Evolutionary conservation across 192 early-diverging fungal genomes (phyloP).

Genomic region (Umbelopsis sp.): DNA sequence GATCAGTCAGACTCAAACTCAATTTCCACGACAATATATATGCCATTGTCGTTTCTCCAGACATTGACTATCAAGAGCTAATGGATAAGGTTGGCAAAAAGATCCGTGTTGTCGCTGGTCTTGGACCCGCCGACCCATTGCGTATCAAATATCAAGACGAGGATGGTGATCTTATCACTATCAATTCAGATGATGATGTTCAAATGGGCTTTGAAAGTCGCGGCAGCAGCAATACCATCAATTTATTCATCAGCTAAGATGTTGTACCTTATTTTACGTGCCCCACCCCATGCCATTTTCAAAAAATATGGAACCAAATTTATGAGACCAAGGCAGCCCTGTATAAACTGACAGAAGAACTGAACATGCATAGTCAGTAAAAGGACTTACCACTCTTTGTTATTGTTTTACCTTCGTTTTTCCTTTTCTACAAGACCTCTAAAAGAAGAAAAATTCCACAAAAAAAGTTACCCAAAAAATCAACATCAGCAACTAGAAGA

Average conservation of each 20-base stretch:
- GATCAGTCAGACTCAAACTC: slow-evolving; percentile 78
- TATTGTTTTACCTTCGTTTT: too few relatives aligned
- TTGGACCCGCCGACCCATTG: slow-evolving; percentile 56
- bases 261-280: background rate
- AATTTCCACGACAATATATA: slow-evolving; percentile 90
- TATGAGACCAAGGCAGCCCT: background rate
- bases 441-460: too few relatives aligned
- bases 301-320: background rate
- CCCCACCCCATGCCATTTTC: background rate
- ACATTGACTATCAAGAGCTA: slow-evolving; percentile 77
- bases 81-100: slow-evolving; percentile 87
- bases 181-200: slow-evolving; percentile 91
- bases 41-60: slow-evolving; percentile 81
- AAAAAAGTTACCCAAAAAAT: too few relatives aligned
- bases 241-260: slow-evolving; percentile 55
- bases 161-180: slow-evolving; percentile 87
- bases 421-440: too few relatives aligned
- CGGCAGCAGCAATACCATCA: slow-evolving; percentile 49
- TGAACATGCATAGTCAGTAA: too few relatives aligned
- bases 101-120: slow-evolving; percentile 77
- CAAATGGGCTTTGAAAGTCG: slow-evolving; percentile 85
- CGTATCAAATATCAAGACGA: slow-evolving; percentile 91
- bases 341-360: background rate
- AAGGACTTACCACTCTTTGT: too few relatives aligned
- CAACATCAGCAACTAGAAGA: too few relatives aligned